Evolutionary conservation across 768 basidiomycete species (phyloP).

Genomic region (Steccherinum ochraceum): DNA sequence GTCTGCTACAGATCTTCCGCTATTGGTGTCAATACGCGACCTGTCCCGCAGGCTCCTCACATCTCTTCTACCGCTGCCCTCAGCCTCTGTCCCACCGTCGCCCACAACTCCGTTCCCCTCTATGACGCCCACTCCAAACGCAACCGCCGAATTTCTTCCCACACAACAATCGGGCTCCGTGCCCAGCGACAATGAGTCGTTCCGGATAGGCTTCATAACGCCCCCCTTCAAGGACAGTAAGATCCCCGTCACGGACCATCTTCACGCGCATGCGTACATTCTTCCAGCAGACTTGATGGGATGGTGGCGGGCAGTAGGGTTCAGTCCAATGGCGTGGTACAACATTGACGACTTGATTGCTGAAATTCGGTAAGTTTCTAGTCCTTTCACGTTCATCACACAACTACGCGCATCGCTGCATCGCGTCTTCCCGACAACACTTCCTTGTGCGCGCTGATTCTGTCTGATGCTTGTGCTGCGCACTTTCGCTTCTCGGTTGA

Average conservation of each 20-base stretch:
- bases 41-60: constrained; percentile 51
- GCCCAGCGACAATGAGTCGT: constrained; percentile 27
- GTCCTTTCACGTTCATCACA: neutral
- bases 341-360: constrained; percentile 73
- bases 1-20: constrained; percentile 72
- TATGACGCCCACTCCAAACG: constrained; percentile 6
- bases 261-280: constrained; percentile 73
- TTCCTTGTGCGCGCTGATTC: neutral
- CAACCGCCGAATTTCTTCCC: constrained; percentile 3
- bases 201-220: constrained; percentile 73
- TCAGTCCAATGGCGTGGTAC: constrained; percentile 69
- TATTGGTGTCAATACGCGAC: constrained; percentile 57
- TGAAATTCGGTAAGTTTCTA: constrained; percentile 59
- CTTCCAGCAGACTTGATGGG: constrained; percentile 57
- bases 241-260: constrained; percentile 74
- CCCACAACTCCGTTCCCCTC: constrained; percentile 18
- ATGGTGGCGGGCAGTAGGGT: constrained; percentile 69
- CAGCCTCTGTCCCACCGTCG: constrained; percentile 24
- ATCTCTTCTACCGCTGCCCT: constrained; percentile 25
- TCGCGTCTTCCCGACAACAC: neutral
- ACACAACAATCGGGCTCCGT: constrained; percentile 24
- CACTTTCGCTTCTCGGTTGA: constrained; percentile 74
- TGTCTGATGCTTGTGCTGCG: neutral
- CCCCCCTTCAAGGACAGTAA: constrained; percentile 72
- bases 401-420: neutral